Evolutionary conservation across 176 grass and related monocot genomes (phyloP).

Genomic region (Poa annua): DNA sequence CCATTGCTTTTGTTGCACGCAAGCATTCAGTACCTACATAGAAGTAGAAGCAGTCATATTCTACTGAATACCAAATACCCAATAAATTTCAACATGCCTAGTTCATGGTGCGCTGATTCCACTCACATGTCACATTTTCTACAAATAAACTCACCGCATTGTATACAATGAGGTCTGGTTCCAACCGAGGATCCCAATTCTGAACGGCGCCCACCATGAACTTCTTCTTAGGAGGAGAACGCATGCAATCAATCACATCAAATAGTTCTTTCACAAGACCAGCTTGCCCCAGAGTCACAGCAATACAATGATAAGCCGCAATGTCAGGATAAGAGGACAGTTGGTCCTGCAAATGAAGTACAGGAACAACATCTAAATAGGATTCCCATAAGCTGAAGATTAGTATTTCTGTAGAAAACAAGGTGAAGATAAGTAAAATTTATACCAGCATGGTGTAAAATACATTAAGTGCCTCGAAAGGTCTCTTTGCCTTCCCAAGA

Average conservation of each 20-base stretch:
- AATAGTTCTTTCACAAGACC: conserved; percentile 97
- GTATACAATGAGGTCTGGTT: conserved; percentile 93
- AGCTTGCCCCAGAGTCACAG: conserved; percentile 87
- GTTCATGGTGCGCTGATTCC: conserved; percentile 17
- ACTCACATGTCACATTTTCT: conserved; percentile 13
- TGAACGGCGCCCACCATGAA: conserved; percentile 70
- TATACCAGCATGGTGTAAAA: conserved; percentile 92
- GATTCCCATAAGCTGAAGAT: conserved; percentile 22
- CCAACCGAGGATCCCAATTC: conserved; percentile 83
- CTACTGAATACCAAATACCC: conserved; percentile 33
- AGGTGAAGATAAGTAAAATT: conserved; percentile 30
- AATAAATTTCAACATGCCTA: conserved; percentile 21
- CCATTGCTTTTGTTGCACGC: conserved; percentile 92
- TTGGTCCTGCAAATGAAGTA: conserved; percentile 72
- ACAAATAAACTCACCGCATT: conserved; percentile 68
- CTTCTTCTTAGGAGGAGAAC: conserved; percentile 70
- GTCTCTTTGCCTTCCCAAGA: conserved; percentile 93
- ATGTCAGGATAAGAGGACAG: conserved; percentile 92
- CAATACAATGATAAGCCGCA: conserved; percentile 93
- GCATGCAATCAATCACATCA: conserved; percentile 95
- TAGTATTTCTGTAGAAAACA: conserved; percentile 13
- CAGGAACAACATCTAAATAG: conserved; percentile 23
- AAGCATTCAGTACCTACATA: conserved; percentile 91
- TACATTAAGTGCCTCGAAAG: conserved; percentile 81
- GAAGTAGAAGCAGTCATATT: conserved; percentile 23